phyloP scores from a whole-genome alignment of 768 basidiomycete species.

The Pisolithus microcarpus region DNA sequence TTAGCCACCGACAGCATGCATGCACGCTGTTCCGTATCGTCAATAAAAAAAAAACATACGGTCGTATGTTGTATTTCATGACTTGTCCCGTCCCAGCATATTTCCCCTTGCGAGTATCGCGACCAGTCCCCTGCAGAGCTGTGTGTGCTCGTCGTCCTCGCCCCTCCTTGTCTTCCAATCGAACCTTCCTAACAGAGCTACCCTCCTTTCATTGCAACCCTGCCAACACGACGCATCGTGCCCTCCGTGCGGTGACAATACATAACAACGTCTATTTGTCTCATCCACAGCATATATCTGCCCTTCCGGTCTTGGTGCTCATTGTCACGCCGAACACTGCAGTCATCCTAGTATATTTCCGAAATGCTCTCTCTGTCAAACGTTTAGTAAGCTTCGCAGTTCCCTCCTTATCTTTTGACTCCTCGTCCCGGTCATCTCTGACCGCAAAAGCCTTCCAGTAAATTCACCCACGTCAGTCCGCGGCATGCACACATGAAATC shows the following conservation, averaged over 20 bases:
- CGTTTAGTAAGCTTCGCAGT: not conserved
- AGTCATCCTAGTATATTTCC: not conserved
- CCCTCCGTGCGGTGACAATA: not conserved
- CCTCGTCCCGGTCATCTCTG: not conserved
- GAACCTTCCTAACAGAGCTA: not conserved
- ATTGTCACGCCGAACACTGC: not conserved
- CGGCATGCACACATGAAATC: constrained; percentile 1
- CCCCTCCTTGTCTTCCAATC: not conserved
- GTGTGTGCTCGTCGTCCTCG: too few species aligned
- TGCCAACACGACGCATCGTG: not conserved
- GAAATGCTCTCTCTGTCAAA: not conserved
- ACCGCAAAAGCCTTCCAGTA: constrained; percentile 1
- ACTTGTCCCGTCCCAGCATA: too few species aligned
- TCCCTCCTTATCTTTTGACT: not conserved
- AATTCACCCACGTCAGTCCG: constrained; percentile 5
- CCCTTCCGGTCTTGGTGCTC: not conserved
- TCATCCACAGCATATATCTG: not conserved
- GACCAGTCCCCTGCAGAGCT: too few species aligned
- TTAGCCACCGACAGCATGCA: not conserved
- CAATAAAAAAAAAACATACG: not conserved
- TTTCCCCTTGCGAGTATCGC: too few species aligned
- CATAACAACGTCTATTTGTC: not conserved
- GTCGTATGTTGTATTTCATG: not conserved
- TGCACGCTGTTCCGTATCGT: not conserved
- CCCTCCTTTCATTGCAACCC: not conserved